Evolutionary conservation across 345 rosid species (phyloP).

Genomic region (Camelina laxa): DNA sequence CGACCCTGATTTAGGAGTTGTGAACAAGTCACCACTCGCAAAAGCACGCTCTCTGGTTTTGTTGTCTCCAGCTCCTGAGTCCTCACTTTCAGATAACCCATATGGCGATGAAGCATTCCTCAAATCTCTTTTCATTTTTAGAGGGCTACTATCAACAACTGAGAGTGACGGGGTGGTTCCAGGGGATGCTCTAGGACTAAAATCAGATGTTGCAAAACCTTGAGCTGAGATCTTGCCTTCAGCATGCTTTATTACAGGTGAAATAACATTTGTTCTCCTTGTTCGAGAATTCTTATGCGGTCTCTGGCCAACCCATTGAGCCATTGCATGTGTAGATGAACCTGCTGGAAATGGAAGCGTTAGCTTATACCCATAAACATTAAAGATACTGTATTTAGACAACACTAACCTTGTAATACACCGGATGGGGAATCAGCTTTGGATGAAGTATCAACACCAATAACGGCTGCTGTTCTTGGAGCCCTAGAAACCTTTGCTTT

Average conservation of each 20-base stretch:
- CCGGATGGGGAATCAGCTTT: slow-evolving; percentile 59
- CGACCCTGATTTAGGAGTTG: slow-evolving; percentile 59
- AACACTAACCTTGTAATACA: slow-evolving; percentile 64
- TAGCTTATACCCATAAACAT: slow-evolving; percentile 51
- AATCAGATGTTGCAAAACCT: slow-evolving; percentile 63
- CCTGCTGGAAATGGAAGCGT: slow-evolving; percentile 52
- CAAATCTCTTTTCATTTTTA: slow-evolving; percentile 64
- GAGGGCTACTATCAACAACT: slow-evolving; percentile 49
- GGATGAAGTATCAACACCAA: slow-evolving; percentile 73
- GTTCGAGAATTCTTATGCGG: slow-evolving; percentile 84
- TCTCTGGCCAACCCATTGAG: slow-evolving; percentile 96
- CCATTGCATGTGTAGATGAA: slow-evolving; percentile 78
- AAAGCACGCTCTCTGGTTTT: slow-evolving; percentile 64
- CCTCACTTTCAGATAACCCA: slow-evolving; percentile 84
- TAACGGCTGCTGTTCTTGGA: slow-evolving; percentile 65
- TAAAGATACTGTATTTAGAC: slow-evolving; percentile 48
- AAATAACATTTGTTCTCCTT: slow-evolving; percentile 76
- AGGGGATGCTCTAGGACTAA: slow-evolving; percentile 59
- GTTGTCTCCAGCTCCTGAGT: slow-evolving; percentile 80
- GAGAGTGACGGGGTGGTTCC: slow-evolving; percentile 58
- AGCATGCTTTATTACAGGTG: slow-evolving; percentile 62
- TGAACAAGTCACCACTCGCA: slow-evolving; percentile 56
- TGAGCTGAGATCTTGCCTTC: slow-evolving; percentile 65
- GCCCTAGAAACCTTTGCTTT: slow-evolving; percentile 76
- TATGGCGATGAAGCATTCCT: slow-evolving; percentile 69